A percentile compares a stretch with the other conserved stretches of the same genome.
phyloP scores from a whole-genome alignment of 1,284 basidiomycete genomes.

The Golubevia sp. region DNA sequence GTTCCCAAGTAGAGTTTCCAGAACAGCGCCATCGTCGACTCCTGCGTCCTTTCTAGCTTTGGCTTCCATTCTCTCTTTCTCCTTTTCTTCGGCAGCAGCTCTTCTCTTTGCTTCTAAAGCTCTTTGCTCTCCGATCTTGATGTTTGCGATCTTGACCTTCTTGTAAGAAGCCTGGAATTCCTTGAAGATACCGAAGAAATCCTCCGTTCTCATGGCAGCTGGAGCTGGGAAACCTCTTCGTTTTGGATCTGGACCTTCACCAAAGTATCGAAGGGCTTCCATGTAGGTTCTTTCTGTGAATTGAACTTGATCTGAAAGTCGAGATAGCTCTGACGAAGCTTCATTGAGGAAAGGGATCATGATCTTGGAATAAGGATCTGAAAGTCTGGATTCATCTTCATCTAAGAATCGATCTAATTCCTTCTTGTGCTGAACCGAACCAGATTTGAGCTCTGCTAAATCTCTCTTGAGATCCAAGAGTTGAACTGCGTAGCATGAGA shows the following conservation, averaged over 20 bases:
- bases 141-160: slow-evolving; percentile 55
- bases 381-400: slow-evolving; percentile 46
- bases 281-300: slow-evolving; percentile 50
- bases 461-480: slow-evolving; percentile 54
- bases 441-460: slow-evolving; percentile 59
- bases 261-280: slow-evolving; percentile 57
- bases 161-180: slow-evolving; percentile 57
- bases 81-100: slow-evolving; percentile 53
- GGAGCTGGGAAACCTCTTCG: slow-evolving; percentile 48
- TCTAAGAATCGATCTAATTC: slow-evolving; percentile 54
- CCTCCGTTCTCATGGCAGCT: slow-evolving; percentile 55
- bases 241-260: slow-evolving; percentile 55
- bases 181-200: slow-evolving; percentile 61
- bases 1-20: slow-evolving; percentile 54
- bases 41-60: slow-evolving; percentile 50
- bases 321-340: slow-evolving; percentile 31
- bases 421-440: slow-evolving; percentile 50
- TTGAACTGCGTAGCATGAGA: slow-evolving; percentile 24
- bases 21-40: slow-evolving; percentile 51
- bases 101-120: slow-evolving; percentile 50
- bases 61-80: slow-evolving; percentile 48
- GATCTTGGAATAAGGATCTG: slow-evolving; percentile 56
- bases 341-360: slow-evolving; percentile 59
- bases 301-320: slow-evolving; percentile 53
- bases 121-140: slow-evolving; percentile 48